A percentile compares a stretch with the other conserved stretches of the same genome.
Evolutionary conservation across 208 protist genomes (phyloP).

Genomic region (Vickermania ingenoplastis): DNA sequence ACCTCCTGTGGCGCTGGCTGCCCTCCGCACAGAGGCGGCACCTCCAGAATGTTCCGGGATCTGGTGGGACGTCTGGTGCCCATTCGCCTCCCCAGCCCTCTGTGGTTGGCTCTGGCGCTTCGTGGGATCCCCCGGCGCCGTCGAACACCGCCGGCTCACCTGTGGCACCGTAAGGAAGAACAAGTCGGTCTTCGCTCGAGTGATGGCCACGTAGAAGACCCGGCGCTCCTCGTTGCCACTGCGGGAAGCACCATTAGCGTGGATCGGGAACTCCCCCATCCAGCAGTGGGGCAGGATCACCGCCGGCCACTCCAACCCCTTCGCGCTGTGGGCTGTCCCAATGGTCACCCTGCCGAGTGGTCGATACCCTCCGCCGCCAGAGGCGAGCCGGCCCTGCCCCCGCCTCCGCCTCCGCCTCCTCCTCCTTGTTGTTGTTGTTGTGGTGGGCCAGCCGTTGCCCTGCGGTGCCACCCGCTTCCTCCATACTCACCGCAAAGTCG

Average conservation of each 20-base stretch:
- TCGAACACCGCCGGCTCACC: neutral
- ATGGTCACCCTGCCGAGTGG: slow-evolving; percentile 23
- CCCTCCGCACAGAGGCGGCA: too few species aligned
- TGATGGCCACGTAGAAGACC: slow-evolving; percentile 85
- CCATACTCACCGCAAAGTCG: slow-evolving; percentile 17
- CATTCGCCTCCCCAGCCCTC: neutral
- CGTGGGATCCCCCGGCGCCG: too few species aligned
- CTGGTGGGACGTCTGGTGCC: neutral
- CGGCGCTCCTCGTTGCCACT: slow-evolving; percentile 54
- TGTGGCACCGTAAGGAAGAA: slow-evolving; percentile 46
- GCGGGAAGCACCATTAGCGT: slow-evolving; percentile 1
- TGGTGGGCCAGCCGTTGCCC: neutral
- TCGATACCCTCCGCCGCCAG: neutral
- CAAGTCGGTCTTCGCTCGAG: slow-evolving; percentile 67
- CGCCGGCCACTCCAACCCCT: slow-evolving; percentile 82
- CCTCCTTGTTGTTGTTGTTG: too few species aligned
- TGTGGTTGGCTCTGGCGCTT: neutral
- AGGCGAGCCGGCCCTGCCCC: neutral
- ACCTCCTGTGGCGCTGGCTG: too few species aligned
- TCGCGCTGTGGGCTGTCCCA: slow-evolving; percentile 74
- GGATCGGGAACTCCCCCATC: slow-evolving; percentile 61
- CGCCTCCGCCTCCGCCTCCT: neutral
- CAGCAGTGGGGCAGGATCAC: slow-evolving; percentile 72
- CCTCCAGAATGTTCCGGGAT: too few species aligned
- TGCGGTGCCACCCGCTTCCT: neutral